A percentile compares a stretch with the other conserved stretches of the same genome.
These are phyloP conservation scores for Mucor indicus DNA, from an alignment of 371 early-diverging fungal species.

Conservation along the genomic window DNA sequence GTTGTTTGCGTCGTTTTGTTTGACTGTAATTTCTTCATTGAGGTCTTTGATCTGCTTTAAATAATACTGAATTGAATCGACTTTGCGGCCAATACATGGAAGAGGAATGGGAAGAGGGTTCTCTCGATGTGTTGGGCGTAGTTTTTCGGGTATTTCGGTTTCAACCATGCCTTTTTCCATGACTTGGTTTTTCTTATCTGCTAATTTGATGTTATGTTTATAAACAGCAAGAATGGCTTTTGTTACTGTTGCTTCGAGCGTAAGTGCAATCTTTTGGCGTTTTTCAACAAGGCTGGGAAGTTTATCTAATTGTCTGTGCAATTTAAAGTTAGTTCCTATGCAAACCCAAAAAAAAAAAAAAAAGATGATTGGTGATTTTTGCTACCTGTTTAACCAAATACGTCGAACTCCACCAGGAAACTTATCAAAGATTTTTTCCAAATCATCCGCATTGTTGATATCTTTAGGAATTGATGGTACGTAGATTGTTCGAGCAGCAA, in stretches of 20 bases:
- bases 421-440: slow-evolving; percentile 53
- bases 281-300: slow-evolving; percentile 56
- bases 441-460: slow-evolving; percentile 42
- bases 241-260: slow-evolving; percentile 53
- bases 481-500: slow-evolving; percentile 63
- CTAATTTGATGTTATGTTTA: slow-evolving; percentile 33
- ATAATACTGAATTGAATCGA: slow-evolving; percentile 65
- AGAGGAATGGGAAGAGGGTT: slow-evolving; percentile 41
- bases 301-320: slow-evolving; percentile 47
- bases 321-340: neutral
- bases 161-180: slow-evolving; percentile 6
- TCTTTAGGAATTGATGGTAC: slow-evolving; percentile 59
- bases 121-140: slow-evolving; percentile 64
- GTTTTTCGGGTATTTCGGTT: slow-evolving; percentile 35
- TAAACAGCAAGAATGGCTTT: slow-evolving; percentile 46
- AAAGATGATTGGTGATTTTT: too few species aligned
- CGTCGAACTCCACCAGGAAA: slow-evolving; percentile 77
- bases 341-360: neutral
- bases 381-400: slow-evolving; percentile 70
- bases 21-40: slow-evolving; percentile 50
- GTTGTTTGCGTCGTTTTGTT: slow-evolving; percentile 20
- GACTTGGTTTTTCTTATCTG: slow-evolving; percentile 6
- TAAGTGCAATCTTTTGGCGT: slow-evolving; percentile 48
- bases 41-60: slow-evolving; percentile 50
- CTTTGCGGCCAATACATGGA: slow-evolving; percentile 59